phyloP scores from a whole-genome alignment of 345 rosid species.

The Moricandia arvensis region DNA sequence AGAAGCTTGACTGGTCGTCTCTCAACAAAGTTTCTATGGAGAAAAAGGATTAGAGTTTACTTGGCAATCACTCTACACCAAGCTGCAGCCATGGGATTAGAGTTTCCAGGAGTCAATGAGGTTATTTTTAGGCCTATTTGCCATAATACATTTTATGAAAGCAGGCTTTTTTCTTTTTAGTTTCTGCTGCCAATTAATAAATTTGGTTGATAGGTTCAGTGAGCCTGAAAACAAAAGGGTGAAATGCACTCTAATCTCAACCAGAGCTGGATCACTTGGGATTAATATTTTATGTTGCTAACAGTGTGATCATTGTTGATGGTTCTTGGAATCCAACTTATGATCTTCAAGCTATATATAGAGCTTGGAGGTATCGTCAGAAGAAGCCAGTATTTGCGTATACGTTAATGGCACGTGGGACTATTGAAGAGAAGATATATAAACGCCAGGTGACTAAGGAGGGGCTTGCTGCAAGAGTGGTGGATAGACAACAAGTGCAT shows the following conservation, averaged over 20 bases:
- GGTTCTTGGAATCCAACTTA: conserved; percentile 99
- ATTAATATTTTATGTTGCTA: conserved; percentile 96
- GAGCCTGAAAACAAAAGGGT: conserved; percentile 80
- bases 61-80: conserved; percentile 95
- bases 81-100: conserved; percentile 91
- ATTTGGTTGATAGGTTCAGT: conserved; percentile 86
- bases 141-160: too few relatives aligned
- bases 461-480: conserved; percentile 99
- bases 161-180: neutral
- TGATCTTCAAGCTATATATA: conserved; percentile 96
- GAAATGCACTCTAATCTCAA: conserved; percentile 90
- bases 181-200: neutral
- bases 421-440: conserved; percentile 97
- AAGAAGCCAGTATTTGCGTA: conserved; percentile 96
- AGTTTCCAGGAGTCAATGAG: conserved; percentile 95
- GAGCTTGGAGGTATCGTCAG: conserved; percentile 99
- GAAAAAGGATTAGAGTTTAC: conserved; percentile 64
- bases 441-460: conserved; percentile 99
- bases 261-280: conserved; percentile 97
- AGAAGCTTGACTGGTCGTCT: conserved; percentile 68
- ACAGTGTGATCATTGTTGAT: conserved; percentile 95
- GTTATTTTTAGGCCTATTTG: too few relatives aligned
- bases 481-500: conserved; percentile 95
- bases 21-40: conserved; percentile 66
- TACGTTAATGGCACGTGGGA: conserved; percentile 92